Conservation (phyloP, 2,329 filamentous ascomycete genomes). For the Colletotrichum sidae region DNA sequence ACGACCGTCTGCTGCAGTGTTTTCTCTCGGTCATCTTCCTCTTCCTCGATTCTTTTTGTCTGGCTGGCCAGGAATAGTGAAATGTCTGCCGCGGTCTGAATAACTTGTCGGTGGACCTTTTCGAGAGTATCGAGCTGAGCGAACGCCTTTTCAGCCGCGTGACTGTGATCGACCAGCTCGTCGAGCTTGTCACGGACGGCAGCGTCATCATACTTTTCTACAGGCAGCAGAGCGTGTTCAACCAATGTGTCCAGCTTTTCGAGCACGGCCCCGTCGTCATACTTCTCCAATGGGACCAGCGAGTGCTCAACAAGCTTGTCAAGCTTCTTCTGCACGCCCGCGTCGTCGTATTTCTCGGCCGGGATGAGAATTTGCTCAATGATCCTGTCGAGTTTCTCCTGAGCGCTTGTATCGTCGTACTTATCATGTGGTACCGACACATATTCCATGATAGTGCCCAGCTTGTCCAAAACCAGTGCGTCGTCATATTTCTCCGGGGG, state of each 20-base stretch:
- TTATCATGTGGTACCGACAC: conserved; percentile 37
- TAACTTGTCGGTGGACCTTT: conserved; percentile 88
- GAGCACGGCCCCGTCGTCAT: conserved; percentile 42
- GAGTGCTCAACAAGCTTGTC: conserved; percentile 32
- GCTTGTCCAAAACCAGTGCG: conserved; percentile 66
- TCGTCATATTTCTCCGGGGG: conserved; percentile 45
- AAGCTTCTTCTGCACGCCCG: conserved; percentile 17
- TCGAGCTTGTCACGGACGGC: conserved; percentile 46
- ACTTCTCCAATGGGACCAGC: conserved; percentile 34
- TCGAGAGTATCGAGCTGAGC: conserved; percentile 85
- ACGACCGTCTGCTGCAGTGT: conserved; percentile 83
- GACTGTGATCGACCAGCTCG: conserved; percentile 70
- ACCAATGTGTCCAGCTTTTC: conserved; percentile 51
- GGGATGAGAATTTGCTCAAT: conserved; percentile 63
- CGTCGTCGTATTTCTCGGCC: conserved; percentile 22
- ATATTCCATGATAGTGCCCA: conserved; percentile 61
- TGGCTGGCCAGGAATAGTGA: conserved; percentile 84
- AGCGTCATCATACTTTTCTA: conserved; percentile 41
- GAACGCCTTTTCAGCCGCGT: conserved; percentile 75
- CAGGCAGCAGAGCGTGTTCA: conserved; percentile 27
- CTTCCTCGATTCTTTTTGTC: conserved; percentile 78
- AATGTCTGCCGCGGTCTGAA: conserved; percentile 85
- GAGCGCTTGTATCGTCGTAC: conserved; percentile 42
- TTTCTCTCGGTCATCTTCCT: conserved; percentile 82
- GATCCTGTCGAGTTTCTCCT: conserved; percentile 51